Base-by-base conservation (phyloP, 257 asterid species). In the Ajuga chamaepitys region DNA sequence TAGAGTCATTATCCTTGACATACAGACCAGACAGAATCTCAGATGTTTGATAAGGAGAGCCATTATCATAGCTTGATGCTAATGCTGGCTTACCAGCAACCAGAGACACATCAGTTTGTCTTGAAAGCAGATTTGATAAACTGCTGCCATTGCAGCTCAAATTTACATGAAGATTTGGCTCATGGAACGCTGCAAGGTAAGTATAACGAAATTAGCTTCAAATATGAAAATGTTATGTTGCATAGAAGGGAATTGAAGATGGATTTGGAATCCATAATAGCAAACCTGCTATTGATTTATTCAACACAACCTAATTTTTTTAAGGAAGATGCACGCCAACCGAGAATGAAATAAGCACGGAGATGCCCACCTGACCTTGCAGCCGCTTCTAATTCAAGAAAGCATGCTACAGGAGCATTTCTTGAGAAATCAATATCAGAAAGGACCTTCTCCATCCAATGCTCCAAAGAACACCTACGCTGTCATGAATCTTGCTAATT, bases 381-480 rank as follows among this genome's bases (percentile, higher is more conserved):
- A 73, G 88, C 89, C n/a, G 86, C 91, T 80, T 88, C 96, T 60
- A 88, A 81, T 68, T 88, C 95, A 59, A 88, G 91, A 82, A 86
- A 88, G 74, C 75, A 82, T 44, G 88, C 95, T 54, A 84, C 66
- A 25, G 77, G 69, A 70, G 72, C 83, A 73, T 95, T 88, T 79
- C 89, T 77, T 62, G 95, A 88, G 62, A 86, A 41, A 68, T 86
- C 91, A 73, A 86, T 83, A 77, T 86, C 89, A 10, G 86, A 78
- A 35, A 88, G 87, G 68, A 86, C 68, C 28, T 77, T 83, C 21
- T 64, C 67, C 81, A 86, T 80, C 96, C 96, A 88, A 58, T 79
- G 85, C 76, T 86, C 96, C 85, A 86, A 74, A 68, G 74, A 67
- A 50, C 80, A 71, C 86, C 95, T 80, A 54, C 96, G 87, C 96